Base-by-base conservation (phyloP, 352 stramenopile species). In the Pythium phragmitis region DNA sequence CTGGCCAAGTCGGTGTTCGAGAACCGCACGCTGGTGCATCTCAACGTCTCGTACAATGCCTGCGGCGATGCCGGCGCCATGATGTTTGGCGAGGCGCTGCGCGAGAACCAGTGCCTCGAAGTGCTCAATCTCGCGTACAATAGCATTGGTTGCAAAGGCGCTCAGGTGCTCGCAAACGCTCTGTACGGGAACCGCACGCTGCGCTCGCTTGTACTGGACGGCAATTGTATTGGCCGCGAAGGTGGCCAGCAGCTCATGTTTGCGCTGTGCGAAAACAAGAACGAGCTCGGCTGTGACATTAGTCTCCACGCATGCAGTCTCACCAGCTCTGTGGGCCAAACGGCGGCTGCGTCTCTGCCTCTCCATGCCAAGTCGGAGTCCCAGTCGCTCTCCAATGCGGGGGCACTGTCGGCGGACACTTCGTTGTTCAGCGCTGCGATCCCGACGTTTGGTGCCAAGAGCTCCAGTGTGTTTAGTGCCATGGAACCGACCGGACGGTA, bases 41-140 rank as follows among this genome's bases (percentile, higher is more conserved):
- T 94, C 28, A 82, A 87, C 47, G 46, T 94, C 0, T 68, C 85
- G 13, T 94, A 92, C 72, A 94, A 94, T 48, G 80, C 77, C 0
- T 94, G 82, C 49, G 80, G 79, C 4, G 82, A 92, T 47, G 77
- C 76, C 1, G 85, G 85, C 0, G 80, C 85, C 8, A 88, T 91
- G 81, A 78, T 84, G 64, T 89, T 92, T 72, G 83, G 85, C 12
- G 79, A 91, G 23, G 76, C 82, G 4, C 65, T 94, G 42, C 81
- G 73, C 3, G 71, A 73, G 34, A 94, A 94, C 60, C 65, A 79
- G 23, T 75, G 73, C 21, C 69, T 94, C 17, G 61, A 87, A n/a
- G 64, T 82, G 11, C 67, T 94, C 3, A 79, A 94, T 51, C 55
- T 94, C 21, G 87, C 83, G 6, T 89, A 88, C 63, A 94, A 94